phyloP scores from a whole-genome alignment of 2,329 filamentous ascomycete genomes.

The Colletotrichum lentis region DNA sequence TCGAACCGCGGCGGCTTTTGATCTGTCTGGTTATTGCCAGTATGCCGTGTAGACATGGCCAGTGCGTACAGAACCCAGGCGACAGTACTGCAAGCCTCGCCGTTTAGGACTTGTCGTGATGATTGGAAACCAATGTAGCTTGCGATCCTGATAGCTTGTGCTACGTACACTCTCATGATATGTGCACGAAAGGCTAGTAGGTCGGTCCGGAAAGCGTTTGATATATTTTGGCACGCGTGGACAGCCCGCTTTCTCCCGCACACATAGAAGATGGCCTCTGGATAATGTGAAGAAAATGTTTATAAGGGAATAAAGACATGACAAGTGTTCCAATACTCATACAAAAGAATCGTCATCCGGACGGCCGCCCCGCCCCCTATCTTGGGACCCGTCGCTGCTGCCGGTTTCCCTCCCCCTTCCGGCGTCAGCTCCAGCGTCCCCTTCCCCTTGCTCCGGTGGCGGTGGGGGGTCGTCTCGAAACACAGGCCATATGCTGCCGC shows the following conservation, averaged over 20 bases:
- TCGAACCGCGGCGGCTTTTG: not conserved
- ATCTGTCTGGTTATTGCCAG: not conserved
- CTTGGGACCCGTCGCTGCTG: constrained; percentile 19
- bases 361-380: constrained; percentile 19
- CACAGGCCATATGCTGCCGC: constrained; percentile 29
- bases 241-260: not conserved
- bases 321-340: constrained; percentile 41
- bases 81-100: not conserved
- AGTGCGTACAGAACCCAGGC: not conserved
- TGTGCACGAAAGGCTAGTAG: not conserved
- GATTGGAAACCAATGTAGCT: too few relatives aligned
- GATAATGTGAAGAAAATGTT: constrained; percentile 19
- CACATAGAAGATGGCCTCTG: not conserved
- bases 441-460: not conserved
- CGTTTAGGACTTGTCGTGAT: not conserved
- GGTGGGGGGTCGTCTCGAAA: constrained; percentile 27
- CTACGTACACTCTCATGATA: not conserved
- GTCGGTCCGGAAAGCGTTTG: too few relatives aligned
- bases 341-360: constrained; percentile 46
- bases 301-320: constrained; percentile 36
- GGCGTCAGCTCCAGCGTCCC: not conserved
- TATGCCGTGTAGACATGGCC: not conserved
- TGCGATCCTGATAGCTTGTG: not conserved
- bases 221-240: not conserved
- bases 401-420: constrained; percentile 12